phyloP scores from a whole-genome alignment of 768 basidiomycete genomes.

The Mycena pura region DNA sequence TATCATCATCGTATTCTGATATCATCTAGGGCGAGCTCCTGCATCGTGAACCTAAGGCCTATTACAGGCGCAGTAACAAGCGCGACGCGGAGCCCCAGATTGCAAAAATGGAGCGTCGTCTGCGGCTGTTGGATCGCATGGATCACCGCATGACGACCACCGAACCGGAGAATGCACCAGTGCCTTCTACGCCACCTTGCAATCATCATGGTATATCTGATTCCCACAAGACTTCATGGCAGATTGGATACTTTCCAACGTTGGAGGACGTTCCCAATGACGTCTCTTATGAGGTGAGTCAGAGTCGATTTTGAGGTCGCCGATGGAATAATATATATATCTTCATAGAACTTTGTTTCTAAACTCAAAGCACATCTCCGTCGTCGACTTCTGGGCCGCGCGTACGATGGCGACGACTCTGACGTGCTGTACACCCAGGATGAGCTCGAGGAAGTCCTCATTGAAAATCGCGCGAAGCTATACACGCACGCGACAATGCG shows the following conservation, averaged over 20 bases:
- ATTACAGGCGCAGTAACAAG: conserved; percentile 37
- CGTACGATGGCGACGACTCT: conserved; percentile 3
- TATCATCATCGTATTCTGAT: conserved; percentile 41
- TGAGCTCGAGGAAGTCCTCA: conserved; percentile 1
- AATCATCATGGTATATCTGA: not conserved
- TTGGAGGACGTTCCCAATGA: too few species aligned
- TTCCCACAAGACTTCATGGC: not conserved
- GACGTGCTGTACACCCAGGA: not conserved
- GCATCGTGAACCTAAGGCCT: too few species aligned
- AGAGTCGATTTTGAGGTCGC: not conserved
- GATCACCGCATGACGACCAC: not conserved
- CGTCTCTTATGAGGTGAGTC: too few species aligned
- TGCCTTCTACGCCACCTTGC: too few species aligned
- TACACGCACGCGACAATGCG: conserved; percentile 2
- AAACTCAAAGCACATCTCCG: conserved; percentile 1
- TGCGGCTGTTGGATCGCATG: not conserved
- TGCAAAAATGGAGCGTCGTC: conserved; percentile 4
- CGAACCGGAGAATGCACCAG: too few species aligned
- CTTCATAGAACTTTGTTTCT: not conserved
- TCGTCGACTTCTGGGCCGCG: not conserved
- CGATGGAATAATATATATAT: too few species aligned
- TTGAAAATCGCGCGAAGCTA: not conserved
- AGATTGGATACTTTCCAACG: not conserved
- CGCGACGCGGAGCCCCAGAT: conserved; percentile 31
- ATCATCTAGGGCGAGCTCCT: conserved; percentile 32